Evolutionary conservation across 345 rosid genomes (phyloP), one percentile per base, ranked within the genome.

Genomic region (Acer campestre): DNA sequence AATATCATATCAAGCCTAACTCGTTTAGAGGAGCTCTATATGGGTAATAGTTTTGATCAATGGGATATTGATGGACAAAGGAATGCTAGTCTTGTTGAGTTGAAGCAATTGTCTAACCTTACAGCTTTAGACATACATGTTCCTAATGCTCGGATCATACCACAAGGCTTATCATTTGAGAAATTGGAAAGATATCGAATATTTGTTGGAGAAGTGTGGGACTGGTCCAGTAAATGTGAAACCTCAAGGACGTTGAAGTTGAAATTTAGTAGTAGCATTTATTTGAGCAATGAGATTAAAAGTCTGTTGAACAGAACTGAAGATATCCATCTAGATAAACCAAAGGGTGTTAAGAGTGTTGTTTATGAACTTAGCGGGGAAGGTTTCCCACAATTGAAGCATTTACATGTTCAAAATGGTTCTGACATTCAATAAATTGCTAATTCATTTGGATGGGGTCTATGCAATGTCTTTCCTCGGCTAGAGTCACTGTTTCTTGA

Each of bases 361-460:
- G 3, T 72, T 25, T 18, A 48, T 58, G 71, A 80, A 29, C 71
- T 83, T 12, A 67, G 64, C 9, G 22, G 14, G 20, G 48, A 77
- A 65, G 86, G 79, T 12, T 74, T 83, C 75, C 79, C 59, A 13
- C 56, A 0, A 7, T 58, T 79, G 80, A 81, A 76, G 67, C 67
- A 65, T 31, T 74, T 81, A 0, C 70, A 63, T 7, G 1, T 81
- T 6, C 73, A 76, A 62, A 61, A 78, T 11, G 38, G 75, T 61
- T 38, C 0, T 68, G 77, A 67, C 6, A 38, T 78, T 44, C 64
- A 27, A 12, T 38, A 46, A 18, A 18, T 80, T 1, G 20, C 51
- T 4, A 65, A 58, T 20, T 8, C 70, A 3, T 4, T 7, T 3
- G 16, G 17, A n/a, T 3, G 12, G 17, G 18, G 17, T 49, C 56